phyloP scores from a whole-genome alignment of 2,329 filamentous ascomycete species.

The Ophiostoma fasciatum region DNA sequence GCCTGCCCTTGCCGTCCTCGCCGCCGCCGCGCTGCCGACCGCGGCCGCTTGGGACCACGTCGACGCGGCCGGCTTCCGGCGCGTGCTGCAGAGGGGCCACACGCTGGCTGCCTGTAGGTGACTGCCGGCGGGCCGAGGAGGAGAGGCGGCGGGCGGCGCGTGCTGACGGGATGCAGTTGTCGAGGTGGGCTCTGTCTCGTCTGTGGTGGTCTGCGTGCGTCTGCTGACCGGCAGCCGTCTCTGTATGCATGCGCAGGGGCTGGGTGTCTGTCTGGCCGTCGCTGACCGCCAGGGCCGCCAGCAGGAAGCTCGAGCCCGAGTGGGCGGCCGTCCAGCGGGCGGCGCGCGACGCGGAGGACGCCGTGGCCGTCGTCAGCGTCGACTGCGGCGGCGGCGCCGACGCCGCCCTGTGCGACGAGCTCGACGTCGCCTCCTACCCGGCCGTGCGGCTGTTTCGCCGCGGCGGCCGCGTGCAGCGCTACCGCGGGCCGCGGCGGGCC shows the following conservation, averaged over 20 bases:
- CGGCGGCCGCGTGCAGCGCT: conserved; percentile 20
- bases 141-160: too few relatives aligned
- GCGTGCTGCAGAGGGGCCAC: conserved; percentile 10
- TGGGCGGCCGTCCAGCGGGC: conserved; percentile 18
- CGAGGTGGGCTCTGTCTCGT: conserved; percentile 2
- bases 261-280: too few relatives aligned
- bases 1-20: neutral
- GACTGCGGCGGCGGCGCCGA: conserved; percentile 27
- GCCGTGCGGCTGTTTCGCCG: conserved; percentile 28
- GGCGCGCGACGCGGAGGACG: conserved; percentile 4
- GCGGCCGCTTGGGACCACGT: conserved; percentile 13
- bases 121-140: neutral
- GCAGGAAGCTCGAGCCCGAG: conserved; percentile 21
- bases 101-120: conserved; percentile 21
- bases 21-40: neutral
- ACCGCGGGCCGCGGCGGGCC: conserved; percentile 28
- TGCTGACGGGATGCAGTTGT: conserved; percentile 5
- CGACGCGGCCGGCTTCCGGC: conserved; percentile 2
- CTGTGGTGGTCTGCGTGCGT: neutral
- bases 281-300: conserved; percentile 14
- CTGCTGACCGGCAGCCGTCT: conserved; percentile 5
- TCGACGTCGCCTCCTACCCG: conserved; percentile 29
- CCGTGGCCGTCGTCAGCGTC: conserved; percentile 19
- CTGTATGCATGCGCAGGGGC: too few relatives aligned
- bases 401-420: conserved; percentile 24